Conservation (phyloP, 306 rosid genomes). For the Neltuma alba region DNA sequence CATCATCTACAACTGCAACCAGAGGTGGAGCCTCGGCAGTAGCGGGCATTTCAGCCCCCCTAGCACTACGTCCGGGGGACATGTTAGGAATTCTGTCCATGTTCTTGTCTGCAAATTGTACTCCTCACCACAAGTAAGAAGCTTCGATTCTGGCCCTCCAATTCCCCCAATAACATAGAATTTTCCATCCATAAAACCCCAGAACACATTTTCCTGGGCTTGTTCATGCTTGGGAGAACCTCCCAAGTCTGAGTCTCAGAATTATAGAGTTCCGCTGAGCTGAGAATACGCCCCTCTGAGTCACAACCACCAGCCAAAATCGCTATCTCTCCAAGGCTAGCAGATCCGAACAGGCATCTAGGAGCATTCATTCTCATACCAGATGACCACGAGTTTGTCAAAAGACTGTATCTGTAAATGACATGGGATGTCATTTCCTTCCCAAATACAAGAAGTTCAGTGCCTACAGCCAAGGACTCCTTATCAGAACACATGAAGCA, state of each 20-base stretch:
- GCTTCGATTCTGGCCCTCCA: constrained; percentile 65
- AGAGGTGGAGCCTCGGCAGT: constrained; percentile 86
- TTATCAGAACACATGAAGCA: constrained; percentile 86
- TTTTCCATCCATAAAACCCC: constrained; percentile 83
- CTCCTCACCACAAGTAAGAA: constrained; percentile 85
- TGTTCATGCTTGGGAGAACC: constrained; percentile 67
- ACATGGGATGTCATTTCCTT: constrained; percentile 66
- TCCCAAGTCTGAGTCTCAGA: constrained; percentile 80
- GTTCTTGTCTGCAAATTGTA: constrained; percentile 58
- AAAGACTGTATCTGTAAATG: constrained; percentile 72
- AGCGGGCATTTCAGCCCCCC: constrained; percentile 60
- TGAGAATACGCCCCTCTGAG: constrained; percentile 58
- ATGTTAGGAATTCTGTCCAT: constrained; percentile 80
- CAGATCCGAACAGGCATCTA: constrained; percentile 91
- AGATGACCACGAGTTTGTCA: constrained; percentile 78
- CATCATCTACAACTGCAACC: constrained; percentile 81
- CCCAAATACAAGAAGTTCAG: constrained; percentile 90
- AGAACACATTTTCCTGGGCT: constrained; percentile 87
- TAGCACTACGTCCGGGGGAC: constrained; percentile 71
- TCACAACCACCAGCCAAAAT: constrained; percentile 93
- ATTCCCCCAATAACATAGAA: constrained; percentile 86
- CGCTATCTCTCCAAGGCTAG: constrained; percentile 80
- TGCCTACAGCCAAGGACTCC: constrained; percentile 92
- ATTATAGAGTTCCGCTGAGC: constrained; percentile 75
- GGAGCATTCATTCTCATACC: constrained; percentile 82